A percentile compares a stretch with the other conserved stretches of the same genome.
phyloP scores from a whole-genome alignment of 2,329 filamentous ascomycete genomes.

The Monosporascus sp. region DNA sequence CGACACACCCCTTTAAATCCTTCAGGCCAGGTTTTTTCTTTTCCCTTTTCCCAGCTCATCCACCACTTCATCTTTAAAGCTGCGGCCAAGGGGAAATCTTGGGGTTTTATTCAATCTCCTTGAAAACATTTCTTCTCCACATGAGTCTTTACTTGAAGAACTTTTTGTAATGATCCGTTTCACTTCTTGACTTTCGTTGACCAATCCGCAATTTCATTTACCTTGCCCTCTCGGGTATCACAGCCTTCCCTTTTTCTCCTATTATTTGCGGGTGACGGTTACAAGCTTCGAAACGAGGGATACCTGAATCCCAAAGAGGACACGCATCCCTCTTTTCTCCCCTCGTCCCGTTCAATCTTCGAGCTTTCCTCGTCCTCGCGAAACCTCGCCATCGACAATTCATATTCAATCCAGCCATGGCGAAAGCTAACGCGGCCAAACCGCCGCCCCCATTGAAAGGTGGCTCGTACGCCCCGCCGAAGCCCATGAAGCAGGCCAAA shows the following conservation, averaged over 20 bases:
- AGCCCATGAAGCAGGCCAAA: slow-evolving; percentile 25
- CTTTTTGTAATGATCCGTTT: slow-evolving; percentile 35
- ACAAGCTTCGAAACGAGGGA: neutral
- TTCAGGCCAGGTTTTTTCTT: neutral
- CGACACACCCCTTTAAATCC: neutral
- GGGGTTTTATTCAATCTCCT: slow-evolving; percentile 9
- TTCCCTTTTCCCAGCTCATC: neutral
- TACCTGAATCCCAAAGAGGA: slow-evolving; percentile 13
- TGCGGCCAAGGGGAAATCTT: slow-evolving; percentile 2
- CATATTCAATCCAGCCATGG: slow-evolving; percentile 24
- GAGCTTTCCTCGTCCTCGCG: neutral
- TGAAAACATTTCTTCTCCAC: slow-evolving; percentile 14
- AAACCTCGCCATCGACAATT: neutral
- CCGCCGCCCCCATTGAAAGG: slow-evolving; percentile 28
- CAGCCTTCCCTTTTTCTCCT: slow-evolving; percentile 1
- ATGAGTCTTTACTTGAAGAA: slow-evolving; percentile 15
- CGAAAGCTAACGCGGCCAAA: slow-evolving; percentile 32
- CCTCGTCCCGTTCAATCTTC: slow-evolving; percentile 1
- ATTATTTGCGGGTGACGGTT: slow-evolving; percentile 5
- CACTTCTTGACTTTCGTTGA: slow-evolving; percentile 38
- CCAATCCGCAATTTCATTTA: slow-evolving; percentile 14
- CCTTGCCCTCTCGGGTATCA: slow-evolving; percentile 3
- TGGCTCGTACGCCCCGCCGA: slow-evolving; percentile 19
- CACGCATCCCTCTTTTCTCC: slow-evolving; percentile 17
- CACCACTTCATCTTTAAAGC: neutral